A percentile compares a stretch with the other conserved stretches of the same genome.
These are phyloP conservation scores for Colletotrichum tamarilloi DNA, from an alignment of 2,329 filamentous ascomycete genomes.

Conservation along the genomic window DNA sequence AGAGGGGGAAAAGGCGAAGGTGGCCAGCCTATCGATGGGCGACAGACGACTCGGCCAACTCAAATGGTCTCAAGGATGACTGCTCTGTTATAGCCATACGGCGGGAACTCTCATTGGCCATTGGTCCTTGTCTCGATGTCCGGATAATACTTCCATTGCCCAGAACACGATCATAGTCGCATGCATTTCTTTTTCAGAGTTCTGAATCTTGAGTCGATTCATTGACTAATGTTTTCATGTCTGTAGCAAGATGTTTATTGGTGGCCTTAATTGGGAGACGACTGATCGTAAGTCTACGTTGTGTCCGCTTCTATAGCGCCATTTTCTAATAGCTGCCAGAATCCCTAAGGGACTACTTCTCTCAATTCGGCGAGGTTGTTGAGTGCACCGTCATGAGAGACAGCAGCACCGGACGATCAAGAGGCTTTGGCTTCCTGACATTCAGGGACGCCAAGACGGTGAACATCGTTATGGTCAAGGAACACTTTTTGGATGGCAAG, in stretches of 20 bases:
- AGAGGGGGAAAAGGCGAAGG: background rate
- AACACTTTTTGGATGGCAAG: constrained; percentile 97
- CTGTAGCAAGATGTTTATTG: constrained; percentile 98
- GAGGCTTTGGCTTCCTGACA: constrained; percentile 96
- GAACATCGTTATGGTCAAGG: constrained; percentile 99
- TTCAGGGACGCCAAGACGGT: constrained; percentile 98
- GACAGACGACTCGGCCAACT: background rate
- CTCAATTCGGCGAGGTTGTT: constrained; percentile 95
- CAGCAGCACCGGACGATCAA: constrained; percentile 89
- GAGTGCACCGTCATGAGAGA: constrained; percentile 99
- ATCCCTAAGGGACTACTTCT: constrained; percentile 96
- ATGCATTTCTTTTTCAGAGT: background rate
- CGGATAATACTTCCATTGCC: background rate
- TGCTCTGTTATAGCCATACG: background rate
- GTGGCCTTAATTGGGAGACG: constrained; percentile 98
- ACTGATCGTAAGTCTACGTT: constrained; percentile 82
- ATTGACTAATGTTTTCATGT: constrained; percentile 4
- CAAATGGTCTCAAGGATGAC: background rate
- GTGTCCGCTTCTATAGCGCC: background rate
- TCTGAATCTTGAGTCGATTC: background rate
- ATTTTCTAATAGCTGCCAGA: constrained; percentile 64
- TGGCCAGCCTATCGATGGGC: background rate
- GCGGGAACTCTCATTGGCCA: background rate
- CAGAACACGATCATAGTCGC: background rate
- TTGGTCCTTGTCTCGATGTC: background rate